Conservation (phyloP, 257 asterid species). For the Anisodus acutangulus region DNA sequence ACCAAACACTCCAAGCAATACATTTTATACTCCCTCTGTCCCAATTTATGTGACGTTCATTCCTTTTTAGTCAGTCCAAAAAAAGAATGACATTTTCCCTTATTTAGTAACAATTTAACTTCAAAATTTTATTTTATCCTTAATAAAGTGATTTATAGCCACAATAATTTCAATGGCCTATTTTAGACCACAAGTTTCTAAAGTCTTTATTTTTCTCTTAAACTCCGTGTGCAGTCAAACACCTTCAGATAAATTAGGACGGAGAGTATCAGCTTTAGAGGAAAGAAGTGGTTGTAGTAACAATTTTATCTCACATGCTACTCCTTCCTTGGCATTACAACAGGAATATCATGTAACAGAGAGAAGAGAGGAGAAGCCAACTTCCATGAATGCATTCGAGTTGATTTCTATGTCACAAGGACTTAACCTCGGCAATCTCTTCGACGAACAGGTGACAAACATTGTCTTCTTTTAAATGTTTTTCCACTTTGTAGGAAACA, state of each 20-base stretch:
- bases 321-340: slow-evolving; percentile 11
- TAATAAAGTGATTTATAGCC: too few relatives aligned
- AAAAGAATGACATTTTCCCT: too few relatives aligned
- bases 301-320: slow-evolving; percentile 9
- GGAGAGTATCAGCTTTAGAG: not conserved
- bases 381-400: slow-evolving; percentile 93
- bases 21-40: too few relatives aligned
- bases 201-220: too few relatives aligned
- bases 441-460: slow-evolving; percentile 67
- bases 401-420: slow-evolving; percentile 94
- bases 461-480: not conserved
- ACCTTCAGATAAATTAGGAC: too few relatives aligned
- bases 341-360: slow-evolving; percentile 86
- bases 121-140: too few relatives aligned
- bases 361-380: slow-evolving; percentile 74
- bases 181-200: too few relatives aligned
- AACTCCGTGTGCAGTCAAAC: too few relatives aligned
- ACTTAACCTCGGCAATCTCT: slow-evolving; percentile 84
- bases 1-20: slow-evolving; percentile 22
- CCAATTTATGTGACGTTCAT: too few relatives aligned
- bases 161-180: too few relatives aligned
- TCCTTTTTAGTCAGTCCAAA: too few relatives aligned
- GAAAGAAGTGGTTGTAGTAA: not conserved
- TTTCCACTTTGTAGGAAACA: not conserved
- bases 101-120: too few relatives aligned